These are phyloP conservation scores for Aegilops bicornis DNA, from an alignment of 176 grass and related monocot genomes.

Conservation along the genomic window DNA sequence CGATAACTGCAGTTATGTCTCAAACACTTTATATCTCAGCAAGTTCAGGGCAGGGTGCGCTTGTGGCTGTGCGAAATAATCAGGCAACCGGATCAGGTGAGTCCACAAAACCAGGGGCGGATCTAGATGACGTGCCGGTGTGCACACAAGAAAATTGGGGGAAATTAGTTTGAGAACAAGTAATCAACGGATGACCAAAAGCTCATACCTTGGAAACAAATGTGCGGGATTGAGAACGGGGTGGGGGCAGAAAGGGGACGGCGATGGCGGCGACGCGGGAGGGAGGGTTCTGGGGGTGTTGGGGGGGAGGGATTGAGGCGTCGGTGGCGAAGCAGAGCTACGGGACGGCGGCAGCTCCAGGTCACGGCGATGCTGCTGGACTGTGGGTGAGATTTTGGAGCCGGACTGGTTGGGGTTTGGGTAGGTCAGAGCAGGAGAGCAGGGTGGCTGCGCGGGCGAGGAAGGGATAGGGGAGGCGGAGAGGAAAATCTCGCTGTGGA, in stretches of 20 bases:
- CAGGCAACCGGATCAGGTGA: neutral
- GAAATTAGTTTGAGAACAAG: neutral
- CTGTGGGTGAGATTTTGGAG: constrained; percentile 2
- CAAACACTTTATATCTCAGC: neutral
- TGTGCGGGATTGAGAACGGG: neutral
- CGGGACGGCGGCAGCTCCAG: neutral
- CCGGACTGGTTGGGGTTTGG: neutral
- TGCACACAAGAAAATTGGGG: neutral
- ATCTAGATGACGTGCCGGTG: neutral
- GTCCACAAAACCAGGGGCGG: neutral
- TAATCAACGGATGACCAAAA: neutral
- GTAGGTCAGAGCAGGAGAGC: constrained; percentile 6
- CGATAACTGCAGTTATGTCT: neutral
- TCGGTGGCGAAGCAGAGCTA: neutral
- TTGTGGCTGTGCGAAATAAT: constrained; percentile 9
- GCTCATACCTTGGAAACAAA: neutral
- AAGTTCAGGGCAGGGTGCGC: neutral
- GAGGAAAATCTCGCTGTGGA: neutral
- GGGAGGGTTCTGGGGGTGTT: neutral
- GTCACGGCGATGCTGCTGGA: neutral
- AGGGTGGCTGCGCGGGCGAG: constrained; percentile 9
- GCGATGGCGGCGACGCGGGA: neutral
- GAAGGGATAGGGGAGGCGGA: neutral
- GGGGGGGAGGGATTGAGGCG: neutral
- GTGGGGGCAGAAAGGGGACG: neutral